Evolutionary conservation across 2,329 filamentous ascomycete genomes (phyloP).

Genomic region (Aspergillus persii): DNA sequence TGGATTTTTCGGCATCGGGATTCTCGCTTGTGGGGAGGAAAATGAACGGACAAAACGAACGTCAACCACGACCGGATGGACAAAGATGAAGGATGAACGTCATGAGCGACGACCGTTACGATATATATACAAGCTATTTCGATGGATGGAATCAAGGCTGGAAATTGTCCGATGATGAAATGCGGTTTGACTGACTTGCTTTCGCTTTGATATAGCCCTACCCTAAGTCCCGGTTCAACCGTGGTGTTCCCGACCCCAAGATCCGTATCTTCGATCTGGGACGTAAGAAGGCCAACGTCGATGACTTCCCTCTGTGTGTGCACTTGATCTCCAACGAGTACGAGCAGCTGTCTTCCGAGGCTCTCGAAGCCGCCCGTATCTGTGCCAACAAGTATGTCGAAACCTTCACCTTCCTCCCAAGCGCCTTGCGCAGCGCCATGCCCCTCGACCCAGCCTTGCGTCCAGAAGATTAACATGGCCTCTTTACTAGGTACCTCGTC

Average conservation of each 20-base stretch:
- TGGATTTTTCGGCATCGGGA: slow-evolving; percentile 18
- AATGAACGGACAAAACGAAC: background rate
- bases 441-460: background rate
- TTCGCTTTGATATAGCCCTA: slow-evolving; percentile 65
- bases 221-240: slow-evolving; percentile 99
- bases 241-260: slow-evolving; percentile 82
- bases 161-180: slow-evolving; percentile 7
- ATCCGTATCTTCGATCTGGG: slow-evolving; percentile 98
- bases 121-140: background rate
- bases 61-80: background rate
- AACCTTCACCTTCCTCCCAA: background rate
- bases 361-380: slow-evolving; percentile 98
- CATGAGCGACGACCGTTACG: background rate
- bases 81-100: too few species aligned
- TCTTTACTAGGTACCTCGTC: slow-evolving; percentile 58
- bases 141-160: background rate
- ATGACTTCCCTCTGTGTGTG: slow-evolving; percentile 99
- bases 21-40: slow-evolving; percentile 31
- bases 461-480: background rate
- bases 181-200: slow-evolving; percentile 21
- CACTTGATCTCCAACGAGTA: slow-evolving; percentile 99
- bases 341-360: slow-evolving; percentile 99
- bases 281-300: slow-evolving; percentile 97
- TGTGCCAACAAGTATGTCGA: slow-evolving; percentile 92
- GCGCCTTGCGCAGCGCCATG: slow-evolving; percentile 21